A percentile compares a stretch with the other conserved stretches of the same genome.
Evolutionary conservation across 1,284 basidiomycete species (phyloP).

Genomic region (Mycosarcoma mackinlayi): DNA sequence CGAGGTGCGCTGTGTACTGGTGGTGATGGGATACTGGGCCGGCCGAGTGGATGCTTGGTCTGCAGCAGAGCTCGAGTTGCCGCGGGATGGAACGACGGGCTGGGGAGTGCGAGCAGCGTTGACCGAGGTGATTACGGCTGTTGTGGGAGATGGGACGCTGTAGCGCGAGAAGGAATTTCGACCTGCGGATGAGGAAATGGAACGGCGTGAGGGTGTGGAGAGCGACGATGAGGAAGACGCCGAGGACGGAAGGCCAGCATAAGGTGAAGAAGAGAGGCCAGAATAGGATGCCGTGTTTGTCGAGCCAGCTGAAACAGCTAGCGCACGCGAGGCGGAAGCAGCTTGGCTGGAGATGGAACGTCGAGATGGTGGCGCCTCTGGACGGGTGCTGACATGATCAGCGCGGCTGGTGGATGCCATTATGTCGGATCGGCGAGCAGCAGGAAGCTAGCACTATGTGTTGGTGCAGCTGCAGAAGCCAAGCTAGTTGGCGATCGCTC

Average conservation of each 20-base stretch:
- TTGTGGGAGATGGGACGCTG: conserved; percentile 1
- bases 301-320: conserved; percentile 9
- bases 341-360: conserved; percentile 43
- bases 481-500: no score
- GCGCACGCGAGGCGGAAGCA: conserved; percentile 25
- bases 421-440: no score
- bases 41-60: background rate
- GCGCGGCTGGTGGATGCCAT: conserved; percentile 21
- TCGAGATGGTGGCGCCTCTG: conserved; percentile 12
- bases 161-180: conserved; percentile 9
- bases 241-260: conserved; percentile 20
- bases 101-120: background rate
- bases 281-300: background rate
- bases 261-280: conserved; percentile 24
- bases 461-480: background rate
- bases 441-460: background rate
- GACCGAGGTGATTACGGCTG: background rate
- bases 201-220: conserved; percentile 6
- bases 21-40: background rate
- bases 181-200: conserved; percentile 2
- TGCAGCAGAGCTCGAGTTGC: conserved; percentile 12
- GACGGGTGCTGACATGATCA: background rate
- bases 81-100: background rate
- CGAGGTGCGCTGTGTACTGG: background rate
- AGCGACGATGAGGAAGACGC: conserved; percentile 24